Evolutionary conservation across 768 basidiomycete genomes (phyloP), one percentile per base, ranked within the genome.

Genomic region (Auricularia sp.): DNA sequence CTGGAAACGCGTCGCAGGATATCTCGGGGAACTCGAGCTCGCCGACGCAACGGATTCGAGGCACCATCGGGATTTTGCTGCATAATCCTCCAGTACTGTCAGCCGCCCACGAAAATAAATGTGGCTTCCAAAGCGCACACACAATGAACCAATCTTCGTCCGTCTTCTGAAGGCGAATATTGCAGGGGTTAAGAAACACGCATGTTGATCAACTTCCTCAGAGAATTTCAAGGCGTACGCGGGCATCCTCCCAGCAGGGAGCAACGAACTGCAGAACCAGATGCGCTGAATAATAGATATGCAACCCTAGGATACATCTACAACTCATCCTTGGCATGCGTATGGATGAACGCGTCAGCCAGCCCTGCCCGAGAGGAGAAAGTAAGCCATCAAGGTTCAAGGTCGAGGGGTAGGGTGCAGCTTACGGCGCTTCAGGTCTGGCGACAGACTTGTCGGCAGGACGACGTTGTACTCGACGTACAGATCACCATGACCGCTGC

Each of bases 381-480:
- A 42, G 8, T 42, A 7, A 14, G 39, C 12, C 3, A 42, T 51
- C 47, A 21, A 51, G 47, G 11, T 18, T 51, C 18, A 10, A 51
- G 47, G 21, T 29, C 29, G 29, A 29, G 39, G 18, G 6, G 18
- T 6, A 51, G 47, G 47, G 47, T 18, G 47, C 16, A 6, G 21
- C 47, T 51, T 21, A 51, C 56, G 56, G 11, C 56, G 23, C 56
- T 59, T 59, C 66, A 83, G 84, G 61, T 87, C 82, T 61, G 83
- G 71, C 60, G 86, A 80, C 39, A 99, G 75, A 63, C 87, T 81
- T 61, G 82, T 76, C 3, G 97, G 97, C 63, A 99, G 76, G 18
- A 98, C 87, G 61, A 99, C 91, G 64, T 84, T 91, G 76, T 96
- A 99, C 74, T 98, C 95, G 62, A 99, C 81, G 70, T 85, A 98